A percentile compares a stretch with the other conserved stretches of the same genome.
Conservation (phyloP, 164 flowering plant genomes). For the Chloranthus sessilifolius region DNA sequence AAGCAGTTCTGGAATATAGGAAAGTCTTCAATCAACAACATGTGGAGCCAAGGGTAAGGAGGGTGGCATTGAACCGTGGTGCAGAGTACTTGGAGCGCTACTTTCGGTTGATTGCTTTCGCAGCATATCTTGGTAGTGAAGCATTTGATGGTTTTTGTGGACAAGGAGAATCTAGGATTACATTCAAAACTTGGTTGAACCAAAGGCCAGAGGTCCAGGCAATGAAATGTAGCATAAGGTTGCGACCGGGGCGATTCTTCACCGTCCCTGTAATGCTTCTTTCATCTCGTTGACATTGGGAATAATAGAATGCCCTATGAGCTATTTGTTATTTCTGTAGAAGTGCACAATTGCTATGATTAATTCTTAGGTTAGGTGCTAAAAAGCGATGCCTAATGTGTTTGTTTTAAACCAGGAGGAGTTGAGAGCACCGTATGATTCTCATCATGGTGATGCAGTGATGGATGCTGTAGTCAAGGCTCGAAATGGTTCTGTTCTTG, state of each 20-base stretch:
- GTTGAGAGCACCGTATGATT: slow-evolving; percentile 72
- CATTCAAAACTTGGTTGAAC: slow-evolving; percentile 86
- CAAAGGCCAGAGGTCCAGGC: slow-evolving; percentile 93
- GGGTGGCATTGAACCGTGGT: slow-evolving; percentile 89
- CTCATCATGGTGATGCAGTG: slow-evolving; percentile 90
- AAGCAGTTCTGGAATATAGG: slow-evolving; percentile 85
- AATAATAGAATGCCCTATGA: not conserved
- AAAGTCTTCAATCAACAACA: slow-evolving; percentile 87
- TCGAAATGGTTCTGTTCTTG: slow-evolving; percentile 90
- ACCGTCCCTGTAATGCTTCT: slow-evolving; percentile 69
- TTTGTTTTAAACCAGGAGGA: slow-evolving; percentile 53
- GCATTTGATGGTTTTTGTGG: slow-evolving; percentile 94
- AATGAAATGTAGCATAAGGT: slow-evolving; percentile 96
- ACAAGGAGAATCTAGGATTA: slow-evolving; percentile 66
- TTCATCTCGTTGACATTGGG: slow-evolving; percentile 7
- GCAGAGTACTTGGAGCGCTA: slow-evolving; percentile 96
- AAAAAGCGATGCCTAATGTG: slow-evolving; percentile 11
- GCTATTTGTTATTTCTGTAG: not conserved
- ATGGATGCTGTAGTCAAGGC: slow-evolving; percentile 85
- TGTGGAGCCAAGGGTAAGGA: slow-evolving; percentile 83
- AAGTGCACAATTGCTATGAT: not conserved
- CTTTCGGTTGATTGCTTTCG: slow-evolving; percentile 88
- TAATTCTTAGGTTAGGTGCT: slow-evolving; percentile 2
- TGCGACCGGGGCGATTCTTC: slow-evolving; percentile 86
- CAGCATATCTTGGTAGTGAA: slow-evolving; percentile 95